Evolutionary conservation across 75 land plant genomes (phyloP).

Genomic region (Cupressus sempervirens): DNA sequence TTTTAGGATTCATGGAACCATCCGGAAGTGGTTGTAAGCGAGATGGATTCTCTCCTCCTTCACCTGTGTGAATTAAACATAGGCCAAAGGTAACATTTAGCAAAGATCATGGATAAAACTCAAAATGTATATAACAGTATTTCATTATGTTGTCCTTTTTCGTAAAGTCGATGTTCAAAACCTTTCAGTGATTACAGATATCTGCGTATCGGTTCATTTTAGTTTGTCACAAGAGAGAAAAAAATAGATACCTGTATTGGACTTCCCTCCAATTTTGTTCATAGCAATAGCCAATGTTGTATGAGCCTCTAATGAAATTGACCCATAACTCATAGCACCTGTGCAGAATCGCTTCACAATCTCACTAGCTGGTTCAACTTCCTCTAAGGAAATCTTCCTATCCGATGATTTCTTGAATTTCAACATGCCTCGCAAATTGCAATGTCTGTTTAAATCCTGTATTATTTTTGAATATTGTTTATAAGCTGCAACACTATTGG

Average conservation of each 20-base stretch:
- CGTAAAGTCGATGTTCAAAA: neutral
- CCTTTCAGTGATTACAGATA: neutral
- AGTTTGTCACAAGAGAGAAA: neutral
- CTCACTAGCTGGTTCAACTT: constrained; percentile 97
- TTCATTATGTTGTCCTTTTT: neutral
- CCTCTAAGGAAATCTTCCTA: constrained; percentile 66
- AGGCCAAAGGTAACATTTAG: neutral
- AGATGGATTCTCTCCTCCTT: constrained; percentile 96
- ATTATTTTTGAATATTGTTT: constrained; percentile 89
- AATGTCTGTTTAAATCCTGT: constrained; percentile 71
- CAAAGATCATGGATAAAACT: neutral
- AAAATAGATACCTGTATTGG: constrained; percentile 75
- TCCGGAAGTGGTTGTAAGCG: constrained; percentile 84
- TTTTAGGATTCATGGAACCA: constrained; percentile 86
- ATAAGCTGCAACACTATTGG: constrained; percentile 88
- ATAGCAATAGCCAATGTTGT: constrained; percentile 89
- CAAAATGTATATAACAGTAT: neutral
- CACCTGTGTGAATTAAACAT: constrained; percentile 45
- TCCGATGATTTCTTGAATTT: constrained; percentile 69
- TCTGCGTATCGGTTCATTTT: neutral
- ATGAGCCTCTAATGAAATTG: constrained; percentile 96
- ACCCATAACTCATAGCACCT: constrained; percentile 99
- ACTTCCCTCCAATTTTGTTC: constrained; percentile 96
- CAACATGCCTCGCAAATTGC: constrained; percentile 87
- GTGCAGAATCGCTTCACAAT: constrained; percentile 98